Base-by-base conservation (phyloP, 2,329 filamentous ascomycete species). In the Fusarium musae region DNA sequence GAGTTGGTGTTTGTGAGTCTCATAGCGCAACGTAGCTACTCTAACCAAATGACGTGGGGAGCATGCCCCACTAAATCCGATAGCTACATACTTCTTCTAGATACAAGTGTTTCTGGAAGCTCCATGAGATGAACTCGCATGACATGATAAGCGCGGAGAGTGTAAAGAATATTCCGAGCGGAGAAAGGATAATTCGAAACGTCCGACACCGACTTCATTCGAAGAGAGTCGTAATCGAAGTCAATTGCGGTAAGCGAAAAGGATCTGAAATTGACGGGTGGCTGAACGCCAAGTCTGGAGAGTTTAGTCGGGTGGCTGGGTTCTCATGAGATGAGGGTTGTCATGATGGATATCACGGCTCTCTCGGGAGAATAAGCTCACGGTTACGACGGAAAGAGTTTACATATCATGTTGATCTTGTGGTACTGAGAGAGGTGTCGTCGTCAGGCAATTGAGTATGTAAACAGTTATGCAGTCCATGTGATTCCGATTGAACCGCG, bases 1-100 rank as follows among this genome's bases (percentile, higher is more conserved):
- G 64, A 59, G 58, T 61, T 69, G 63, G 49, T 63, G 54, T 60
- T 72, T 54, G 43, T 70, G 69, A 67, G 58, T 52, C 59, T 56
- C 50, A 47, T 67, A 37, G 60, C 68, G 72, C 64, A 68, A 71
- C 63, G 67, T 74, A 62, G 65, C 66, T 68, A 63, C 68, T 76
- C 42, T 72, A 66, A 30, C 30, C 30, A 30, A 72, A 73, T 78
- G 78, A 78, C 78, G 76, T 77, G 78, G 77, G 74, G 70, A 66
- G 49, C 11, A 30, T 58, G 70, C 74, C 66, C 76, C 74, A 74
- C 74, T 63, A 60, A 64, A 39, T 49, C 30, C 58, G 61, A 19
- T 74, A 67, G 61, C 50, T 74, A 73, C 72, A 74, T 75, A 69
- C 66, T 44, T 12, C 13, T 70, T 50, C 58, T 73, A 69, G 40